phyloP scores from a whole-genome alignment of 805 yeast genomes.

The Tetrapisispora fleetii region DNA sequence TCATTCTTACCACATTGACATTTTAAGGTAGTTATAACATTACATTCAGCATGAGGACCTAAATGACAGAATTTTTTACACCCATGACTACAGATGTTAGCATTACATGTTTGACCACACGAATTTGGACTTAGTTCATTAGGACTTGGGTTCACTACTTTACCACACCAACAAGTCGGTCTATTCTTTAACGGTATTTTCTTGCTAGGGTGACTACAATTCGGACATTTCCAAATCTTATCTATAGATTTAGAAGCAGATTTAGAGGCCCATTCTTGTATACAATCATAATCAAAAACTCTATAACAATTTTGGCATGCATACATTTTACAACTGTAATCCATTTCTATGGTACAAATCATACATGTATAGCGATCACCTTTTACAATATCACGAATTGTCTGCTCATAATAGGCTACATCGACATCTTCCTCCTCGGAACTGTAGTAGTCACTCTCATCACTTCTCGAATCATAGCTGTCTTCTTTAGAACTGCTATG shows the following conservation, averaged over 20 bases:
- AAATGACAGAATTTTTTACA: conserved; percentile 78
- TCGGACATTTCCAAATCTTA: conserved; percentile 78
- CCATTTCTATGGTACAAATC: conserved; percentile 80
- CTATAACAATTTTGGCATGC: conserved; percentile 69
- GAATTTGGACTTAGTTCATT: conserved; percentile 65
- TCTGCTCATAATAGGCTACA: conserved; percentile 24
- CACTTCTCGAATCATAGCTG: background rate
- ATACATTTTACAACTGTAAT: conserved; percentile 59
- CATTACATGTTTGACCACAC: conserved; percentile 76
- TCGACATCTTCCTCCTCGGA: conserved; percentile 11
- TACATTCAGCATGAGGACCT: conserved; percentile 77
- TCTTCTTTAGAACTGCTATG: conserved; percentile 1
- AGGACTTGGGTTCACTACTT: conserved; percentile 52
- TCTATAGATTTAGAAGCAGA: conserved; percentile 56
- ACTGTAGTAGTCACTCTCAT: conserved; percentile 1
- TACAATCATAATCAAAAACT: conserved; percentile 79
- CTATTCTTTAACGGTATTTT: conserved; percentile 44
- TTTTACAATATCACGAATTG: conserved; percentile 24
- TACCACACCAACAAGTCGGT: conserved; percentile 78
- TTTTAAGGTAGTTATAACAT: conserved; percentile 55
- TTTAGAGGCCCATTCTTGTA: conserved; percentile 74
- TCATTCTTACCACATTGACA: conserved; percentile 67
- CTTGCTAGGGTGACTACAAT: conserved; percentile 39
- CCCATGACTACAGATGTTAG: conserved; percentile 58
- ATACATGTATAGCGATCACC: conserved; percentile 72